Conservation (phyloP, 2,329 filamentous ascomycete species). For the Magnaporthiopsis incrustans region DNA sequence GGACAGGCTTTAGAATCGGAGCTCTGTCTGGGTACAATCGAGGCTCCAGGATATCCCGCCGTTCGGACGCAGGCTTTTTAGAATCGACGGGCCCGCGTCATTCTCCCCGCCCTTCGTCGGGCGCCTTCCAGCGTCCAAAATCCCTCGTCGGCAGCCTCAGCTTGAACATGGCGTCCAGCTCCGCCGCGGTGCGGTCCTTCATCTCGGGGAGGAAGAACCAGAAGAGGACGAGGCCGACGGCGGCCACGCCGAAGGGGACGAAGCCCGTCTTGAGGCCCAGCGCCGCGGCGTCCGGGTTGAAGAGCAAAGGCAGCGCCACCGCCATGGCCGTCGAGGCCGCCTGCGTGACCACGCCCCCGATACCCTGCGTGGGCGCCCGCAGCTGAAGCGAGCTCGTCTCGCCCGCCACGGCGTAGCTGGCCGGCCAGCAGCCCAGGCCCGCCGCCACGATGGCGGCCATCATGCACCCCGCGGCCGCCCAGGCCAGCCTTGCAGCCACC, state of each 20-base stretch:
- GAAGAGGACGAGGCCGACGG: slow-evolving; percentile 11
- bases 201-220: slow-evolving; percentile 14
- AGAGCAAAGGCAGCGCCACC: neutral
- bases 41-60: too few species aligned
- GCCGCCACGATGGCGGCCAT: neutral
- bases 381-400: slow-evolving; percentile 5
- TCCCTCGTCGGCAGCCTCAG: slow-evolving; percentile 13
- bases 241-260: neutral
- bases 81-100: too few species aligned
- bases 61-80: too few species aligned
- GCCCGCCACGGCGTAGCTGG: neutral
- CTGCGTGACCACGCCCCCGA: slow-evolving; percentile 20
- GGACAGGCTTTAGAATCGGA: too few species aligned
- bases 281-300: neutral
- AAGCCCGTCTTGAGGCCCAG: slow-evolving; percentile 1
- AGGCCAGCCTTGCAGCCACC: neutral
- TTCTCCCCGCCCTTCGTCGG: too few species aligned
- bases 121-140: neutral
- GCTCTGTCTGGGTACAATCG: too few species aligned
- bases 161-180: slow-evolving; percentile 17
- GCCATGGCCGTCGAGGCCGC: slow-evolving; percentile 1
- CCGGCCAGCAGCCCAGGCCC: slow-evolving; percentile 1
- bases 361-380: neutral
- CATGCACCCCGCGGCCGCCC: neutral
- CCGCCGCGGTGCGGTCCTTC: slow-evolving; percentile 17